Evolutionary conservation across 176 grass and related monocot genomes (phyloP), one percentile per base, ranked within the genome.

Genomic region (Triticum dicoccoides): DNA sequence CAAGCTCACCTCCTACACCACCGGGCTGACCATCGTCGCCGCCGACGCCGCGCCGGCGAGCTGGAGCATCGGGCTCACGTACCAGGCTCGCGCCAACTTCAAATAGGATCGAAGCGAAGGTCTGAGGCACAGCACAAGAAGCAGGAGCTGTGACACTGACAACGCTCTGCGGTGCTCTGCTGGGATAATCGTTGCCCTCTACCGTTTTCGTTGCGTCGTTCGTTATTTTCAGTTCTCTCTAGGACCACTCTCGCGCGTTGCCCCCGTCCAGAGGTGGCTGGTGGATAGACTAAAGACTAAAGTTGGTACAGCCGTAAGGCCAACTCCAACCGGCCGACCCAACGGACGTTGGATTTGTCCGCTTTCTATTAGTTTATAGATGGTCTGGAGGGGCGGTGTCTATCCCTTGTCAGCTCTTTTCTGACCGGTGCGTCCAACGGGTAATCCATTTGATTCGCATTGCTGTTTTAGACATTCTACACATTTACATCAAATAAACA

Each of bases 1-100:
- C 87, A 89, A 90, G 88, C 59, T 94, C 79, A 83, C 88, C 6
- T 94, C 94, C 37, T 94, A 87, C 83, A 88, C 97, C 76, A 91
- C 94, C 2, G 12, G 59, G 7, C 65, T 94, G 84, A 99, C 90
- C 49, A 45, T 99, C 78, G 0, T 94, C 34, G 89, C 89, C 4
- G 20, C 15, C 35, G 10, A 87, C 8, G 92, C 91, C 21, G 77
- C 85, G 25, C 97, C 97, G 27, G 3, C 90, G 7, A 80, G n/a
- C 75, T 99, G 97, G 92, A 37, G 32, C 83, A 6, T 88, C 3
- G 90, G 94, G 41, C 84, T 96, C 65, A 92, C 97, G 29, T 94
- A 96, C 65, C 35, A 91, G 82, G 86, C 94, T 5, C 12, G 63
- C 14, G 84, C 86, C 2, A 98, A 93, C 84, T 95, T 98, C 83